phyloP scores from a whole-genome alignment of 345 rosid species.

The Syzygium grande region DNA sequence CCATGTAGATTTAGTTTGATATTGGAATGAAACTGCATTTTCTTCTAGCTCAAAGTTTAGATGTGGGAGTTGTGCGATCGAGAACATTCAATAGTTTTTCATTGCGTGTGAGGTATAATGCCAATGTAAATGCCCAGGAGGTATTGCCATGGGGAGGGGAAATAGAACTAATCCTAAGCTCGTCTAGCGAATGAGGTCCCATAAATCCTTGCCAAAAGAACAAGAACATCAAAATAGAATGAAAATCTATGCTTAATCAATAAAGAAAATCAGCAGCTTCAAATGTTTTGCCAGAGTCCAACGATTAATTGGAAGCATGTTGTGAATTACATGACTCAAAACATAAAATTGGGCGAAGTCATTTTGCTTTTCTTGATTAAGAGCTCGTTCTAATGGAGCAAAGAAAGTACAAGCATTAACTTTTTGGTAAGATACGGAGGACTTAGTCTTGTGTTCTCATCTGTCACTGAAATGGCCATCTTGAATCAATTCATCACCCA shows the following conservation, averaged over 20 bases:
- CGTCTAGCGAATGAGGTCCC: too few relatives aligned
- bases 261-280: neutral
- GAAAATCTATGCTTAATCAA: neutral
- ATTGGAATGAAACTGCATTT: too few relatives aligned
- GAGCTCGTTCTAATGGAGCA: neutral
- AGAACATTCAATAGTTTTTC: too few relatives aligned
- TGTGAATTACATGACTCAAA: neutral
- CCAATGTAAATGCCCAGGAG: accelerated
- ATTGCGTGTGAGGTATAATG: too few relatives aligned
- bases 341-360: neutral
- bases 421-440: neutral
- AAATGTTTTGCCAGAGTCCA: too few relatives aligned
- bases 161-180: neutral
- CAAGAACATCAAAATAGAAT: neutral
- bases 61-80: too few relatives aligned
- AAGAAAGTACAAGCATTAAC: neutral
- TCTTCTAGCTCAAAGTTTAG: too few relatives aligned
- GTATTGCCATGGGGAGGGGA: neutral
- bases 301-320: too few relatives aligned
- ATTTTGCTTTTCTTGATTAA: neutral
- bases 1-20: too few relatives aligned
- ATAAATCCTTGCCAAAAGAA: neutral
- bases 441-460: neutral
- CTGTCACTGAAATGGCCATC: neutral
- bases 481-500: neutral